Base-by-base conservation (phyloP, 257 asterid species). In the Solanum rostratum region DNA sequence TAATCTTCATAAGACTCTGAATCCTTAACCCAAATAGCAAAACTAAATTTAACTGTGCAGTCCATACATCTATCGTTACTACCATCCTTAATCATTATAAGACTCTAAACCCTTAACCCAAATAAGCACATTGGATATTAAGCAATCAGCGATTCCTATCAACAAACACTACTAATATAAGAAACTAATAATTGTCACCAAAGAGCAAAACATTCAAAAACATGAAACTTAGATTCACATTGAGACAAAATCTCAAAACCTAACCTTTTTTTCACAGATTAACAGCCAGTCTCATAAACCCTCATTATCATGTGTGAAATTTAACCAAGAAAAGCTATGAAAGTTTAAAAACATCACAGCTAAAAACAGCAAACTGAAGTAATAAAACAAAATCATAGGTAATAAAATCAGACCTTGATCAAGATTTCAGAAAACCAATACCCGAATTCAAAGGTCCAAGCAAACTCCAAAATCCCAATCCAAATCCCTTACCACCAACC, bases 321-420 rank as follows among this genome's bases (percentile, higher is more conserved):
- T 70, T 41, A 70, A n/a, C 29, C 79, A 33, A 0, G 12, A n/a
- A 71, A 71, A 71, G 30, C 39, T 43, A 71, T n/a, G 22, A 37
- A 55, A 54, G n/a, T 37, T 80, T 2, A 22, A 10, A 20, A 81
- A 10, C 8, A 8, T 19, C 15, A 15, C 12, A 71, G 30, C 80
- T 12, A 43, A 43, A 16, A 33, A 68, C 49, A 68, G 46, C 24
- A 33, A 33, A 68, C 13, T 33, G 3, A 68, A 68, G 49, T 33
- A 68, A 27, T 16, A 30, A 15, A 66, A 15, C 73, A 66, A 66
- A 20, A 20, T 70, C 20, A 70, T 70, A 33, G 79, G 0, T 70
- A 70, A 41, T n/a, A n/a, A 70, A 20, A 20, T 19, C 29, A 37
- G 79, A 69, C 79, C 16, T 65, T 95, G 89, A 95, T 92, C 84